phyloP scores from a whole-genome alignment of 2,329 filamentous ascomycete genomes.

The Pseudogymnoascus sp. region DNA sequence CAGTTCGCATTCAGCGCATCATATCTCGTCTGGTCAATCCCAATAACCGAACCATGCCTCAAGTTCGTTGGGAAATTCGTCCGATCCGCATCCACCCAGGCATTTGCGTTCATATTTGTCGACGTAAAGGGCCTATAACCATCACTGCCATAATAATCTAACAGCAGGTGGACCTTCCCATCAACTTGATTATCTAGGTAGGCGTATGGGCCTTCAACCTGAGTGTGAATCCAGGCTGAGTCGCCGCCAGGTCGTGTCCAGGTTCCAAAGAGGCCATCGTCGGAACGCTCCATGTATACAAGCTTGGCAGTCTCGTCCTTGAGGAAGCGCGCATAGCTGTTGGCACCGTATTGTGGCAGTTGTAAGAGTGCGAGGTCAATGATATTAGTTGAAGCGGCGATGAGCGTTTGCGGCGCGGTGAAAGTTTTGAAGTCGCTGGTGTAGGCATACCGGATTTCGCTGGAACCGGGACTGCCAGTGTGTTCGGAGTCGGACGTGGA shows the following conservation, averaged over 20 bases:
- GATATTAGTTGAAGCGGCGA: slow-evolving; percentile 41
- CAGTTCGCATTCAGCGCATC: slow-evolving; percentile 35
- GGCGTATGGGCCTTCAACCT: slow-evolving; percentile 39
- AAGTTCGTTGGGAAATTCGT: slow-evolving; percentile 39
- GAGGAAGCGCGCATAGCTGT: slow-evolving; percentile 45
- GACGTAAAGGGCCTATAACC: slow-evolving; percentile 46
- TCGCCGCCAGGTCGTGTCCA: slow-evolving; percentile 44
- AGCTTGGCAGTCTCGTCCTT: slow-evolving; percentile 47
- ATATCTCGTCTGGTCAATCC: slow-evolving; percentile 38
- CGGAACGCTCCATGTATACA: slow-evolving; percentile 44
- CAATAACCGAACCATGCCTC: slow-evolving; percentile 46
- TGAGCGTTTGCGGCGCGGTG: slow-evolving; percentile 41
- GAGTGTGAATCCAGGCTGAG: slow-evolving; percentile 35
- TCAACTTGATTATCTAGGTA: slow-evolving; percentile 37
- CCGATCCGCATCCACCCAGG: slow-evolving; percentile 39
- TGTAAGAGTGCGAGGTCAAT: slow-evolving; percentile 52
- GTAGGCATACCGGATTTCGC: slow-evolving; percentile 46
- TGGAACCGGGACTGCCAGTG: slow-evolving; percentile 38
- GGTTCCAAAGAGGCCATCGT: slow-evolving; percentile 42
- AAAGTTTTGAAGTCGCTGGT: slow-evolving; percentile 50
- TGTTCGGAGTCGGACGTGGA: slow-evolving; percentile 40
- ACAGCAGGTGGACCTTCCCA: slow-evolving; percentile 38
- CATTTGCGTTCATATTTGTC: slow-evolving; percentile 36
- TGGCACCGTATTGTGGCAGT: slow-evolving; percentile 27
- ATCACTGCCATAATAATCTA: slow-evolving; percentile 42